Conservation (phyloP, 2,329 filamentous ascomycete species). For the Furcasterigmium sp. region DNA sequence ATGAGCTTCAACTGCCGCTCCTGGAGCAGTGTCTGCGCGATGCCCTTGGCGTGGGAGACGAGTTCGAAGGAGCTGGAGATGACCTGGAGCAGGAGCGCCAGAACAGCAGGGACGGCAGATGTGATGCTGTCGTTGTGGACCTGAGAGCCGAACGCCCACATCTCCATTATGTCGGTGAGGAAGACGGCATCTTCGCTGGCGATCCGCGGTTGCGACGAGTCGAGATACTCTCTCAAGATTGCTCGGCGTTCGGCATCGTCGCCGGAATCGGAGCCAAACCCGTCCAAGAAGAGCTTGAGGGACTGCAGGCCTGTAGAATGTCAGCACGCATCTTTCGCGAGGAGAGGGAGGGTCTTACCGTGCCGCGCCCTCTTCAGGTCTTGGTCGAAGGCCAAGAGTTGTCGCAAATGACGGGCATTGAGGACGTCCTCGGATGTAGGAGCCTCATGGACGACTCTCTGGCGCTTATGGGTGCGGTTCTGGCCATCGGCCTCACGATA, state of each 20-base stretch:
- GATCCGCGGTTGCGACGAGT: slow-evolving; percentile 43
- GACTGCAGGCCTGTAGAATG: slow-evolving; percentile 52
- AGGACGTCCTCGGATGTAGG: slow-evolving; percentile 57
- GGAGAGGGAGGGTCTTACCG: slow-evolving; percentile 35
- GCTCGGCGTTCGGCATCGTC: slow-evolving; percentile 42
- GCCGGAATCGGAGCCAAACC: slow-evolving; percentile 46
- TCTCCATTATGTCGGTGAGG: slow-evolving; percentile 76
- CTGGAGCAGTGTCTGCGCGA: slow-evolving; percentile 79
- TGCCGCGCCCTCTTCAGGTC: slow-evolving; percentile 63
- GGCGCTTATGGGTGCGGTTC: slow-evolving; percentile 43
- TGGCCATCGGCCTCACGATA: slow-evolving; percentile 32
- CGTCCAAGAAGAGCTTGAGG: slow-evolving; percentile 67
- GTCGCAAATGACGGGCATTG: slow-evolving; percentile 61
- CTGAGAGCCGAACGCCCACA: slow-evolving; percentile 78
- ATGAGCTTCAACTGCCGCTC: slow-evolving; percentile 77
- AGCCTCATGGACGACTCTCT: slow-evolving; percentile 50
- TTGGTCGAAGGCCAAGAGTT: slow-evolving; percentile 66
- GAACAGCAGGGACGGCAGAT: slow-evolving; percentile 72
- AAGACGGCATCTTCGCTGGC: slow-evolving; percentile 49
- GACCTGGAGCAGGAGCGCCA: slow-evolving; percentile 76
- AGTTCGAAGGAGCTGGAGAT: slow-evolving; percentile 71
- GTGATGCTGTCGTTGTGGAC: slow-evolving; percentile 76
- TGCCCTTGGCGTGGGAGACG: slow-evolving; percentile 65
- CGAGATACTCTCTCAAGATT: slow-evolving; percentile 67
- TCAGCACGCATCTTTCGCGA: neutral